Base-by-base conservation (phyloP, 2,329 filamentous ascomycete genomes). In the Fusarium longipes region DNA sequence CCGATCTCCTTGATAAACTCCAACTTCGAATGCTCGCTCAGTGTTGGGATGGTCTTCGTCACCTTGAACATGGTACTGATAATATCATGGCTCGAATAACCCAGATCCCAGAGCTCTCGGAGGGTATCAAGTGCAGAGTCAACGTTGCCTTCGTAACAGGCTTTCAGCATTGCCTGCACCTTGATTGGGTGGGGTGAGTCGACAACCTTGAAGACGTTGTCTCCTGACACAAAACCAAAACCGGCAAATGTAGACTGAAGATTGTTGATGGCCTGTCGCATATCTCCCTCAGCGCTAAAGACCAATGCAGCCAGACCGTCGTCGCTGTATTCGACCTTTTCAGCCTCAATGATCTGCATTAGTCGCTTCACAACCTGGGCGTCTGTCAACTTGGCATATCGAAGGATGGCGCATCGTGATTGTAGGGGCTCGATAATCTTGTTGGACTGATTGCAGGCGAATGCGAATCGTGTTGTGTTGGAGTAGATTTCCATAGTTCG, bases 361-460 rank as follows among this genome's bases (percentile, higher is more conserved):
- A 99, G 80, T 38, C 96, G 88, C 82, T 95, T 94, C 50, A 97
- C 93, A 25, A 99, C 89, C 78, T 99, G 95, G 14, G 88, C 90
- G 76, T 99, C 96, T 4, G 95, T 97, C 69, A 99, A 85, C 57
- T 95, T 91, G 30, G 94, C 90, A 79, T 97, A 99, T 61, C 96
- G 91, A 55, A 99, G 86, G 76, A 99, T 98, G 20, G 96, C 96
- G 77, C 96, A 99, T 73, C 96, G 89, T 18, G 94, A 97, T 79
- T 99, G 96, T 50, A 99, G 84, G n/a, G 96, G 96, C 79, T 99
- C 96, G 78, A 99, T 99, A 77, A 99, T 98, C 82, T 98, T 99
- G 83, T 98, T 99, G 65, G 92, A 96, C 82, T 97, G 93, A 79
- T 99, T 99, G 84, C 96, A 99, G 3, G 96, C 96, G 75, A 99